Evolutionary conservation across 2,329 filamentous ascomycete genomes (phyloP).

Genomic region (Didymella arachidicola): DNA sequence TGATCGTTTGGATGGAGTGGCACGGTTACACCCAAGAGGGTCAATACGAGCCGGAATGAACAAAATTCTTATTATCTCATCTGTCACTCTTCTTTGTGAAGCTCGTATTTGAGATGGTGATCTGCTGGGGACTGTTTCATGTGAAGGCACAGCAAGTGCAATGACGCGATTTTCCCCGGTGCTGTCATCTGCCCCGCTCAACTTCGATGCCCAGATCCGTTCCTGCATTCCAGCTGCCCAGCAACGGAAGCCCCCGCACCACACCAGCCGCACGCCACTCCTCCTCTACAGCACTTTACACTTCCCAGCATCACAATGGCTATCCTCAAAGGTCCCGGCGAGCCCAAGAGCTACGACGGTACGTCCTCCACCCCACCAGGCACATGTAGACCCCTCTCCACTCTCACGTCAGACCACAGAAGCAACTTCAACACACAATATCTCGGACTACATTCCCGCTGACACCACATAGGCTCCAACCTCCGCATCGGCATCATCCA

Average conservation of each 20-base stretch:
- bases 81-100: constrained; percentile 1
- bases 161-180: constrained; percentile 17
- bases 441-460: not conserved
- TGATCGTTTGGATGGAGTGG: constrained; percentile 30
- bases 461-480: constrained; percentile 54
- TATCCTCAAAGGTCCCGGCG: constrained; percentile 69
- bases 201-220: constrained; percentile 19
- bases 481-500: constrained; percentile 95
- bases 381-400: not conserved
- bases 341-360: constrained; percentile 66
- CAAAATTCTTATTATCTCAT: constrained; percentile 24
- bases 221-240: constrained; percentile 38
- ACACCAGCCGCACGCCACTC: constrained; percentile 9
- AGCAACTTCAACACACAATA: not conserved
- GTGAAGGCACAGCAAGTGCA: constrained; percentile 7
- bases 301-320: constrained; percentile 51
- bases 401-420: not conserved
- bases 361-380: constrained; percentile 29
- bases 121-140: constrained; percentile 18
- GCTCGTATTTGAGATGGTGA: constrained; percentile 19
- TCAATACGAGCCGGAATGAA: constrained; percentile 24
- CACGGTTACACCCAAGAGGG: constrained; percentile 18
- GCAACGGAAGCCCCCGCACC: constrained; percentile 21
- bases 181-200: constrained; percentile 7
- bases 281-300: constrained; percentile 16